Conservation (phyloP, 164 flowering plant species). For the Magnolia kwangsiensis region DNA sequence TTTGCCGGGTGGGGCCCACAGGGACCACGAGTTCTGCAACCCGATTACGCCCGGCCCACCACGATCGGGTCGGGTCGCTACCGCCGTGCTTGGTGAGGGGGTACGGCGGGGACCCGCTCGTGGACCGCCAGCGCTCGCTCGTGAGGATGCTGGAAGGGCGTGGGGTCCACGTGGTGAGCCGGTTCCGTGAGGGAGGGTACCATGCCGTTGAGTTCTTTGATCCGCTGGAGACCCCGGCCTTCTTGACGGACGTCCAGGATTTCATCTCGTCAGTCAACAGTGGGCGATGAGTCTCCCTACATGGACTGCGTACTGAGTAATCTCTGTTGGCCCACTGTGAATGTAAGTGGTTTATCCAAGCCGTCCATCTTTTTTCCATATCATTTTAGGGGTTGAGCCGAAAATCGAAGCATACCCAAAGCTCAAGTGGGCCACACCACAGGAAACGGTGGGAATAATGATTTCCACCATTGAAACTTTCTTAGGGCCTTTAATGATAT, state of each 20-base stretch:
- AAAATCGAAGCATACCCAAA: no score
- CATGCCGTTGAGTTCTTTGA: slow-evolving; percentile 32
- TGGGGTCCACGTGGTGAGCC: slow-evolving; percentile 34
- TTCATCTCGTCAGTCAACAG: slow-evolving; percentile 15
- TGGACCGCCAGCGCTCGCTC: slow-evolving; percentile 36
- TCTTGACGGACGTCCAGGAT: slow-evolving; percentile 19
- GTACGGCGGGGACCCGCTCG: slow-evolving; percentile 15
- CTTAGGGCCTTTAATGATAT: no score
- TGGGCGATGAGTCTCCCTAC: no score
- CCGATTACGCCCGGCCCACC: slow-evolving; percentile 15
- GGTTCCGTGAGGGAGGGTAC: slow-evolving; percentile 32
- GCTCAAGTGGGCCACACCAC: no score
- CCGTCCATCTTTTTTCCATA: no score
- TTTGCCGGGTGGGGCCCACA: slow-evolving; percentile 45
- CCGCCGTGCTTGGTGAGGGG: slow-evolving; percentile 33
- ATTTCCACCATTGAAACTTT: no score
- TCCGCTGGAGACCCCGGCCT: slow-evolving; percentile 2
- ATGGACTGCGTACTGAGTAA: no score
- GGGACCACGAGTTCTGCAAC: slow-evolving; percentile 56
- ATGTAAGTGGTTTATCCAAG: no score
- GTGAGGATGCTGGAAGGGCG: slow-evolving; percentile 25
- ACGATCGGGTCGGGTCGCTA: slow-evolving; percentile 34
- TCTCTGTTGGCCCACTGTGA: no score
- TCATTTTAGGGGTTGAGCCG: no score
- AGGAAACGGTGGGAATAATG: no score